phyloP scores from a whole-genome alignment of 2,329 filamentous ascomycete genomes.

The Neocatenulostroma microsporum region DNA sequence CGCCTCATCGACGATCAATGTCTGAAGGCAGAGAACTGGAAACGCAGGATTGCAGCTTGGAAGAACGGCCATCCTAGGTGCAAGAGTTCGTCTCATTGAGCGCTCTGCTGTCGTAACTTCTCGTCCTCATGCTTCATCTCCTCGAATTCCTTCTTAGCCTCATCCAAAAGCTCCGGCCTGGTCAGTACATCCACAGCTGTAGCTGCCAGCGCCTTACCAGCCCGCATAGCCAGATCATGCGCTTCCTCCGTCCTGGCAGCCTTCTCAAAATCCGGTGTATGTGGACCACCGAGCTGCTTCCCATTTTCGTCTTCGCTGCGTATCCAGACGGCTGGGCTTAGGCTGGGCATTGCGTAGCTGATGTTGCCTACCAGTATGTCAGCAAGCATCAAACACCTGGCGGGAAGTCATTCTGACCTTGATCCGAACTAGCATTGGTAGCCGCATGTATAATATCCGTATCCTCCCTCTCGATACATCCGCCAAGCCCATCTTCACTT shows the following conservation, averaged over 20 bases:
- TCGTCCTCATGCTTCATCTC: slow-evolving; percentile 10
- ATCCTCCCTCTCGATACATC: slow-evolving; percentile 31
- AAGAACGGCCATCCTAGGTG: too few relatives aligned
- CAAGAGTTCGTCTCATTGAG: too few relatives aligned
- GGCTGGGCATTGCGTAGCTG: slow-evolving; percentile 50
- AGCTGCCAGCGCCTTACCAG: slow-evolving; percentile 30
- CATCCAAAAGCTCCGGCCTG: slow-evolving; percentile 16
- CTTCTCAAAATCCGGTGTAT: slow-evolving; percentile 35
- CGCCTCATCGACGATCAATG: neutral
- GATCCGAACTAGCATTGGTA: slow-evolving; percentile 51
- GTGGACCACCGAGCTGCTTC: slow-evolving; percentile 27
- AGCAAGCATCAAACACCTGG: too few relatives aligned
- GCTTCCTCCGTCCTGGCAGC: slow-evolving; percentile 31
- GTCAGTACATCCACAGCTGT: slow-evolving; percentile 33
- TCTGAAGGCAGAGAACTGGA: neutral
- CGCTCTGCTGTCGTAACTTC: too few relatives aligned
- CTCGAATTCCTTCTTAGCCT: slow-evolving; percentile 21
- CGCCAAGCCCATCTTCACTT: slow-evolving; percentile 26
- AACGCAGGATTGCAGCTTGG: neutral
- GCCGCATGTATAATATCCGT: slow-evolving; percentile 36
- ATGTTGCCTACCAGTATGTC: slow-evolving; percentile 33
- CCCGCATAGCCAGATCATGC: slow-evolving; percentile 28
- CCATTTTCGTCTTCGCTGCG: slow-evolving; percentile 26
- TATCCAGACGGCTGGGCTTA: slow-evolving; percentile 47
- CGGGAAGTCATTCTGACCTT: slow-evolving; percentile 32